Conservation (phyloP, 2,329 filamentous ascomycete genomes). For the Sarocladium strictum region DNA sequence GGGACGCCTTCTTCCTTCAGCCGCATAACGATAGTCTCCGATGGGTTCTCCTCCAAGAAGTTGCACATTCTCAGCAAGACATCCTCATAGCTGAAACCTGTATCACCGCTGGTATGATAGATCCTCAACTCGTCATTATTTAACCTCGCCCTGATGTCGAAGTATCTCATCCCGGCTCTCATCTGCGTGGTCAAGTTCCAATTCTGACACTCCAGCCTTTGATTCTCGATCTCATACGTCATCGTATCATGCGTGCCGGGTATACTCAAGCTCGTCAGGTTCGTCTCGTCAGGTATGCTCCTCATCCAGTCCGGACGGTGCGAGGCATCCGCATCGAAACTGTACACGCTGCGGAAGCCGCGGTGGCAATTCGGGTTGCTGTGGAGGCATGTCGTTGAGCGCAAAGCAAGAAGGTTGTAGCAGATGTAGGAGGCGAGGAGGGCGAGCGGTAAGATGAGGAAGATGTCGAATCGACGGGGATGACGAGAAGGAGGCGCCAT, state of each 20-base stretch:
- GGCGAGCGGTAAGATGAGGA: slow-evolving; percentile 14
- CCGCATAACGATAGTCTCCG: slow-evolving; percentile 42
- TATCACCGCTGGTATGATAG: slow-evolving; percentile 40
- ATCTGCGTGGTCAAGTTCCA: slow-evolving; percentile 38
- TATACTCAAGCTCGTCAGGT: slow-evolving; percentile 39
- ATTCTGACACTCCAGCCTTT: slow-evolving; percentile 41
- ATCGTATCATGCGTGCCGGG: slow-evolving; percentile 50
- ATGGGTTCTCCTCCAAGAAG: slow-evolving; percentile 40
- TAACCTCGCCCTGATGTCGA: slow-evolving; percentile 42
- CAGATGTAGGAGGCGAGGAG: slow-evolving; percentile 17
- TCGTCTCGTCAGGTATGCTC: slow-evolving; percentile 31
- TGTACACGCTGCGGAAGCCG: slow-evolving; percentile 27
- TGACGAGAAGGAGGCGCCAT: slow-evolving; percentile 4
- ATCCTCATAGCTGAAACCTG: slow-evolving; percentile 36
- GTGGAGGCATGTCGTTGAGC: slow-evolving; percentile 17
- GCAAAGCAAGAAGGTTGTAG: slow-evolving; percentile 18
- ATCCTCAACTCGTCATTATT: slow-evolving; percentile 36
- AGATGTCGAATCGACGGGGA: not conserved
- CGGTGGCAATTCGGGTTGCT: slow-evolving; percentile 21
- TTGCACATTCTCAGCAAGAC: slow-evolving; percentile 36
- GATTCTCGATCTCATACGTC: slow-evolving; percentile 34
- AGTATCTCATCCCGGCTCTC: slow-evolving; percentile 39
- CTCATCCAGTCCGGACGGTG: slow-evolving; percentile 32
- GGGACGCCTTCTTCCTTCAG: slow-evolving; percentile 41
- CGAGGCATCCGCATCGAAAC: slow-evolving; percentile 26